Conservation (phyloP, 768 basidiomycete genomes). For the Auricularia sp. region DNA sequence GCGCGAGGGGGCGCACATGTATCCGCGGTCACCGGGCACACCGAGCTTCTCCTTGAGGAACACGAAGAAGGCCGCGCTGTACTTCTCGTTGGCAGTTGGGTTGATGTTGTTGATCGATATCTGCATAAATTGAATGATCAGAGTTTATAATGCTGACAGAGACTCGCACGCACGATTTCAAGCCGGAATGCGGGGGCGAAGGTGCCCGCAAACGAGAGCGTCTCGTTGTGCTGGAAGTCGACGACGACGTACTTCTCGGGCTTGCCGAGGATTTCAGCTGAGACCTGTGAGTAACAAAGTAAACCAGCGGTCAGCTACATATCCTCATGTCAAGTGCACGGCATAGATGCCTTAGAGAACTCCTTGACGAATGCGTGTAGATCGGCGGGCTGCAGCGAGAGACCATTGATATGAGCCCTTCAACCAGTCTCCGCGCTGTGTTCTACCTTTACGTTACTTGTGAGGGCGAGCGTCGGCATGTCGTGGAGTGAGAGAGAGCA, state of each 20-base stretch:
- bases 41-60: conserved; percentile 49
- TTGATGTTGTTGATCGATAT: conserved; percentile 47
- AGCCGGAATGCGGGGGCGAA: conserved; percentile 59
- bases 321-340: background rate
- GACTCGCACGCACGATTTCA: conserved; percentile 37
- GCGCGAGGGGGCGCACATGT: conserved; percentile 35
- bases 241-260: conserved; percentile 47
- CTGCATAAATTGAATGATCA: conserved; percentile 23
- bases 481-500: too few species aligned
- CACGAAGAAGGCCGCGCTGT: conserved; percentile 45
- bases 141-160: background rate
- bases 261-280: conserved; percentile 44
- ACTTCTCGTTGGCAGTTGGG: conserved; percentile 36
- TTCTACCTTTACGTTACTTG: conserved; percentile 28
- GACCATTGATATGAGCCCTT: background rate
- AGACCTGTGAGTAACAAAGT: conserved; percentile 28
- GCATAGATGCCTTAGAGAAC: conserved; percentile 43
- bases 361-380: conserved; percentile 32
- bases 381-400: conserved; percentile 16
- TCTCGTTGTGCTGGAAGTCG: conserved; percentile 47
- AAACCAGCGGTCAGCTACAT: background rate
- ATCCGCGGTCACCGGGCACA: conserved; percentile 42
- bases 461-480: conserved; percentile 34
- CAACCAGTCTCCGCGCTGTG: background rate
- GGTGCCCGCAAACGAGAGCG: conserved; percentile 49